phyloP scores from a whole-genome alignment of 1,284 basidiomycete species.

The Ustilago hordei region DNA sequence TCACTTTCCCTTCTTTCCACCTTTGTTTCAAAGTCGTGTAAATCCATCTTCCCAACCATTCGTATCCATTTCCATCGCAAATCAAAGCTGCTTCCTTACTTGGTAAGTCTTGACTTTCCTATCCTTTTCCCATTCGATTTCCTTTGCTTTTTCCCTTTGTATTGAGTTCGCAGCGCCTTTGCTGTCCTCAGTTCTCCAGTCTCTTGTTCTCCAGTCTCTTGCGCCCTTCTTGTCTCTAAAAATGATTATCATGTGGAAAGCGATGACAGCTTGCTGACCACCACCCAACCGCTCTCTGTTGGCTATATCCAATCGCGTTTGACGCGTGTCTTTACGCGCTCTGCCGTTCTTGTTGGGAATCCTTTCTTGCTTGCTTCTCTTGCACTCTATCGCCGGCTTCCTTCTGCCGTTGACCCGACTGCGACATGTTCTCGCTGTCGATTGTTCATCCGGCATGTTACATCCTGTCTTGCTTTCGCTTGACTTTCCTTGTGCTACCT shows the following conservation, averaged over 20 bases:
- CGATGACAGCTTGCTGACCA: background rate
- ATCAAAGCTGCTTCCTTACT: slow-evolving; percentile 3
- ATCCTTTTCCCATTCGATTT: background rate
- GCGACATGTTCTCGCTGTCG: background rate
- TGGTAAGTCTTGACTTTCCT: slow-evolving; percentile 6
- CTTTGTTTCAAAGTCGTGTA: slow-evolving; percentile 15
- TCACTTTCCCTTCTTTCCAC: slow-evolving; percentile 28
- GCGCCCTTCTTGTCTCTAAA: background rate
- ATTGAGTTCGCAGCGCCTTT: background rate
- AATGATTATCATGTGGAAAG: background rate
- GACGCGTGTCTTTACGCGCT: slow-evolving; percentile 7
- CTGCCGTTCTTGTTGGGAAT: background rate
- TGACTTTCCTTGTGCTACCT: background rate
- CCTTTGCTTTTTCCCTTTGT: background rate
- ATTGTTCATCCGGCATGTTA: slow-evolving; percentile 1
- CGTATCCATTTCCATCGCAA: slow-evolving; percentile 5
- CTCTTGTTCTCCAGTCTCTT: background rate
- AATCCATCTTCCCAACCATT: background rate
- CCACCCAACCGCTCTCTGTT: background rate
- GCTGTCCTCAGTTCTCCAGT: background rate
- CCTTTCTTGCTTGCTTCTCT: background rate
- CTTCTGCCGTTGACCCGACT: background rate
- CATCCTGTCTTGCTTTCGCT: slow-evolving; percentile 5
- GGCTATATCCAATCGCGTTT: background rate
- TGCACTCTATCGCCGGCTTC: background rate